Evolutionary conservation across 495 filamentous ascomycete species (phyloP).

Genomic region (Penicillium argentinense): DNA sequence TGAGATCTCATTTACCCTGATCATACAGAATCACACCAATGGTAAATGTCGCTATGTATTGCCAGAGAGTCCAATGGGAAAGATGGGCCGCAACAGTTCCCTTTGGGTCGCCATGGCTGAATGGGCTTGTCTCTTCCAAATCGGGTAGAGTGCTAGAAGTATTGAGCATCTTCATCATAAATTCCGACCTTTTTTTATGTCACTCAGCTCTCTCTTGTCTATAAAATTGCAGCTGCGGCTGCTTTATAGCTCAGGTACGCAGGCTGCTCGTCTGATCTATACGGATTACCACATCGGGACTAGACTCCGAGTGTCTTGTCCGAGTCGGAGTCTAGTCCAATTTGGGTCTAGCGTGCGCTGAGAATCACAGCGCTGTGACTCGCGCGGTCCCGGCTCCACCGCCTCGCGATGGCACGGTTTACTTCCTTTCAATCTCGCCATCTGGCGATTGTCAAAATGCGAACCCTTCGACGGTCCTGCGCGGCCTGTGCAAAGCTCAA

Average conservation of each 20-base stretch:
- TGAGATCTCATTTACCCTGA: conserved; percentile 23
- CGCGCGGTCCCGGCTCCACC: background rate
- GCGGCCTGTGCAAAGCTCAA: conserved; percentile 49
- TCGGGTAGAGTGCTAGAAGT: conserved; percentile 8
- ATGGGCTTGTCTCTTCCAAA: conserved; percentile 2
- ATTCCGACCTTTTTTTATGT: too few relatives aligned
- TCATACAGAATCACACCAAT: conserved; percentile 32
- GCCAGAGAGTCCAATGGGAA: conserved; percentile 24
- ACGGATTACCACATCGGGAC: background rate
- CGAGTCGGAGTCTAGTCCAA: conserved; percentile 11
- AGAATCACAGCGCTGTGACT: background rate
- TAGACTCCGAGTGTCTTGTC: background rate
- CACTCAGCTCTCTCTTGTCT: too few relatives aligned
- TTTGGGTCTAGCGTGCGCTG: background rate
- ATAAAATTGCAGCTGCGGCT: too few relatives aligned
- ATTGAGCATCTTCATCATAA: too few relatives aligned
- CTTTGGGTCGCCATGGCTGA: too few relatives aligned
- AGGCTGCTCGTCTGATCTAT: too few relatives aligned
- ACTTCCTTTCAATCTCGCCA: background rate
- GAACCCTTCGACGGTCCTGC: conserved; percentile 51
- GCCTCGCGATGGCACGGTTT: background rate
- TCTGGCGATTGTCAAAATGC: conserved; percentile 29
- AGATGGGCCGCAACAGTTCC: background rate
- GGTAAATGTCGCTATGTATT: conserved; percentile 26
- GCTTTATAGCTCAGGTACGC: too few relatives aligned